A percentile compares a stretch with the other conserved stretches of the same genome.
phyloP scores from a whole-genome alignment of 257 asterid species.

The Rehmannia glutinosa region DNA sequence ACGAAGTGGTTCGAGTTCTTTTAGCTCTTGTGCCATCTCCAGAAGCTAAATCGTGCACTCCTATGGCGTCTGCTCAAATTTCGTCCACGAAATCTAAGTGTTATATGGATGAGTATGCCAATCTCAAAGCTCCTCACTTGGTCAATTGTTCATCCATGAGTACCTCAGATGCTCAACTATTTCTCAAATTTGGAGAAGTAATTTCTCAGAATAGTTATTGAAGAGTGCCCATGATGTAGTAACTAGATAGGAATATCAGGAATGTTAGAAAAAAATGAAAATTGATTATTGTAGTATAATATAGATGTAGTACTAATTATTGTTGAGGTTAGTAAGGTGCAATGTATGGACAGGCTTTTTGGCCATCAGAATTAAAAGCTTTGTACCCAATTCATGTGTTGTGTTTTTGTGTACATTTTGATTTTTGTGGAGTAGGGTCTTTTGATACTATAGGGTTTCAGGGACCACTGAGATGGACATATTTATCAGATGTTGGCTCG shows the following conservation, averaged over 20 bases:
- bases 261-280: background rate
- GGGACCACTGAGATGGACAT: no score
- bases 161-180: conserved; percentile 76
- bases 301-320: background rate
- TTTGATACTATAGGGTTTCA: no score
- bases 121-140: conserved; percentile 70
- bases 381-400: background rate
- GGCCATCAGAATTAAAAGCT: conserved; percentile 8
- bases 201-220: conserved; percentile 56
- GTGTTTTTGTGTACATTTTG: background rate
- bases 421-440: background rate
- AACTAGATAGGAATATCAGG: background rate
- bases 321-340: conserved; percentile 3
- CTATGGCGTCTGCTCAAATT: conserved; percentile 4
- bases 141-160: conserved; percentile 73
- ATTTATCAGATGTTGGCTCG: no score
- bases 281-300: background rate
- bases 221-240: conserved; percentile 8
- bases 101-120: conserved; percentile 78
- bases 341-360: background rate
- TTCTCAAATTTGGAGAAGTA: conserved; percentile 70
- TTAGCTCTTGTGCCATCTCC: conserved; percentile 43
- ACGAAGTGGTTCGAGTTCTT: conserved; percentile 72
- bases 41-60: conserved; percentile 21
- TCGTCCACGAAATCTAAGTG: conserved; percentile 47